A percentile compares a stretch with the other conserved stretches of the same genome.
Evolutionary conservation across 768 basidiomycete genomes (phyloP).

Genomic region (Tricholoma sp.): DNA sequence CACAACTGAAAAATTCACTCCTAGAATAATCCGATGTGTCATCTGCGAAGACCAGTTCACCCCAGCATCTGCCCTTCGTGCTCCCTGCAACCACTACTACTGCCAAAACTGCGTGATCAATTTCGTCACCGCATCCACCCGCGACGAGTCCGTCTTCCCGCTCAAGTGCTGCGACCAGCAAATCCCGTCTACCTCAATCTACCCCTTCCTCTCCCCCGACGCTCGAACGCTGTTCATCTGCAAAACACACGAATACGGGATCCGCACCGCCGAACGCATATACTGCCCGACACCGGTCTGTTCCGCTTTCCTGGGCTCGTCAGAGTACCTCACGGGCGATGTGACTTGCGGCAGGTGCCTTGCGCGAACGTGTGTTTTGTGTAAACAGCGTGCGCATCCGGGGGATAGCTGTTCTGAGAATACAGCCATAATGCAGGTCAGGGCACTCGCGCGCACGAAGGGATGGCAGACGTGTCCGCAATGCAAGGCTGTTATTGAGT

Average conservation of each 20-base stretch:
- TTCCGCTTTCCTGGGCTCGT: slow-evolving; percentile 48
- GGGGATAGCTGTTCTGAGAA: slow-evolving; percentile 38
- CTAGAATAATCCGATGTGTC: slow-evolving; percentile 8
- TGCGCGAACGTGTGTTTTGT: slow-evolving; percentile 38
- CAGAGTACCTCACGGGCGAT: slow-evolving; percentile 4
- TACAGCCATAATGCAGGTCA: slow-evolving; percentile 33
- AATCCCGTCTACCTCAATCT: slow-evolving; percentile 23
- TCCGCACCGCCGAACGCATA: slow-evolving; percentile 34
- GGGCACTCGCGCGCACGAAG: slow-evolving; percentile 36
- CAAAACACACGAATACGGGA: slow-evolving; percentile 44
- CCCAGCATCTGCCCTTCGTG: no score
- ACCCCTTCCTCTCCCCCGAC: slow-evolving; percentile 21
- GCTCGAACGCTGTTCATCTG: slow-evolving; percentile 28
- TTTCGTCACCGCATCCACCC: slow-evolving; percentile 35
- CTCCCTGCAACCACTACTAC: no score
- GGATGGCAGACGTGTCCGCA: slow-evolving; percentile 63
- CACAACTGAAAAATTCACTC: background rate
- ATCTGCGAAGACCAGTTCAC: slow-evolving; percentile 34
- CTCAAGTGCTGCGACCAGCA: slow-evolving; percentile 43
- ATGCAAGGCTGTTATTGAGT: slow-evolving; percentile 52
- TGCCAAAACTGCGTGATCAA: slow-evolving; percentile 37
- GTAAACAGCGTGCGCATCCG: slow-evolving; percentile 43
- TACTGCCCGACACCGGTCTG: slow-evolving; percentile 49
- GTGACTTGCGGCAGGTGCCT: slow-evolving; percentile 33
- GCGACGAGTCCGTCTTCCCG: slow-evolving; percentile 49